Evolutionary conservation across 768 basidiomycete species (phyloP).

Genomic region (Cyathus striatus): DNA sequence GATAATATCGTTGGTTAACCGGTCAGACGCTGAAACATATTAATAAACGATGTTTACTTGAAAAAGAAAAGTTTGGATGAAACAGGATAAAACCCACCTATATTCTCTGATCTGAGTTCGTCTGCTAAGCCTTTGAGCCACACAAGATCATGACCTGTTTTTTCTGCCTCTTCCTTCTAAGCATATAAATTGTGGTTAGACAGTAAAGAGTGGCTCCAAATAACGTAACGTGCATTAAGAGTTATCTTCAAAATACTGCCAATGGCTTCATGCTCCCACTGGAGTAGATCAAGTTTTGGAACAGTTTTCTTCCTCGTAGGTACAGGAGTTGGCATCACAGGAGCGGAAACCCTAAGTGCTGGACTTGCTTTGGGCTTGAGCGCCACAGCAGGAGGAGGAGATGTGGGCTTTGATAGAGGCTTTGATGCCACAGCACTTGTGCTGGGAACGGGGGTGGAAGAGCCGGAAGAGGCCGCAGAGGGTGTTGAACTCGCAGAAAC

Average conservation of each 20-base stretch:
- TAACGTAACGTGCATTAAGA: constrained; percentile 53
- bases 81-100: constrained; percentile 29
- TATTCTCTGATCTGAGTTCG: constrained; percentile 62
- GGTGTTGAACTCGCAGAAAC: constrained; percentile 4
- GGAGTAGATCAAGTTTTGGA: constrained; percentile 44
- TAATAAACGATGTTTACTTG: no score
- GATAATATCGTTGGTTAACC: constrained; percentile 50
- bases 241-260: constrained; percentile 72
- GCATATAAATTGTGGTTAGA: constrained; percentile 7
- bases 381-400: constrained; percentile 21
- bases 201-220: background rate
- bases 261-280: constrained; percentile 76
- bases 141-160: constrained; percentile 60
- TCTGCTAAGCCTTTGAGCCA: constrained; percentile 77
- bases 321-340: constrained; percentile 17
- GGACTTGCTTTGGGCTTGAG: constrained; percentile 17
- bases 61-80: constrained; percentile 4
- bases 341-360: constrained; percentile 21
- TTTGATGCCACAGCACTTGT: constrained; percentile 23
- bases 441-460: constrained; percentile 18
- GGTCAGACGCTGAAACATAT: constrained; percentile 32
- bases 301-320: constrained; percentile 47
- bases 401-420: constrained; percentile 29
- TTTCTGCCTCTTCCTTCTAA: constrained; percentile 55
- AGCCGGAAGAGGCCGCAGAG: constrained; percentile 17